These are phyloP conservation scores for Stevia rebaudiana DNA, from an alignment of 140 eudicot species.

Conservation along the genomic window DNA sequence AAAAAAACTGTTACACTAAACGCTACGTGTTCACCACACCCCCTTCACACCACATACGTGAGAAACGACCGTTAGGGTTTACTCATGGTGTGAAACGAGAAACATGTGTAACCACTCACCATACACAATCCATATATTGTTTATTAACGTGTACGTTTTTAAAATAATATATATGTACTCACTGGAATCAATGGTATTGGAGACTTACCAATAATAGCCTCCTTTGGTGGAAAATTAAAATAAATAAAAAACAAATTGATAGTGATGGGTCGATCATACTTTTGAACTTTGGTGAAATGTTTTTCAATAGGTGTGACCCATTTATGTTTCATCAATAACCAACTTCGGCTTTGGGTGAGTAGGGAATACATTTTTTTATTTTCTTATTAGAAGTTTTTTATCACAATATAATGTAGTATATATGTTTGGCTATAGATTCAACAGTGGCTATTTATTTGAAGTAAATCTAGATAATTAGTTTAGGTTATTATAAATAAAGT, in stretches of 20 bases:
- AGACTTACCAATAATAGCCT: conserved; percentile 21
- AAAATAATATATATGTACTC: conserved; percentile 17
- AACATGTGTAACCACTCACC: conserved; percentile 28
- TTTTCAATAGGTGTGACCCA: conserved; percentile 34
- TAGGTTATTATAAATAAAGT: too few species aligned
- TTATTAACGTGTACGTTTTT: not conserved
- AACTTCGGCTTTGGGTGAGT: conserved; percentile 20
- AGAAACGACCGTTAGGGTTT: too few species aligned
- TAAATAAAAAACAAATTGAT: conserved; percentile 15
- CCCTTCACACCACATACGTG: too few species aligned
- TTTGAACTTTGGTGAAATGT: conserved; percentile 37
- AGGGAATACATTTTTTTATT: not conserved
- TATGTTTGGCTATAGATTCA: too few species aligned
- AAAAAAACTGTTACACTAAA: too few species aligned
- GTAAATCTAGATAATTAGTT: too few species aligned
- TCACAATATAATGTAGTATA: too few species aligned
- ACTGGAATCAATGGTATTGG: too few species aligned
- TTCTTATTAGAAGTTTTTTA: too few species aligned
- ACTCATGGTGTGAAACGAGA: conserved; percentile 17
- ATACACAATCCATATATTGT: conserved; percentile 11
- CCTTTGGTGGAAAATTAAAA: conserved; percentile 17
- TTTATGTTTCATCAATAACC: conserved; percentile 17
- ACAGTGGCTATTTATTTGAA: too few species aligned
- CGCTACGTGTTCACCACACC: too few species aligned
- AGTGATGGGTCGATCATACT: conserved; percentile 32